A percentile compares a stretch with the other conserved stretches of the same genome.
Conservation (phyloP, 768 basidiomycete species). For the Mrakia hoshinonis region DNA sequence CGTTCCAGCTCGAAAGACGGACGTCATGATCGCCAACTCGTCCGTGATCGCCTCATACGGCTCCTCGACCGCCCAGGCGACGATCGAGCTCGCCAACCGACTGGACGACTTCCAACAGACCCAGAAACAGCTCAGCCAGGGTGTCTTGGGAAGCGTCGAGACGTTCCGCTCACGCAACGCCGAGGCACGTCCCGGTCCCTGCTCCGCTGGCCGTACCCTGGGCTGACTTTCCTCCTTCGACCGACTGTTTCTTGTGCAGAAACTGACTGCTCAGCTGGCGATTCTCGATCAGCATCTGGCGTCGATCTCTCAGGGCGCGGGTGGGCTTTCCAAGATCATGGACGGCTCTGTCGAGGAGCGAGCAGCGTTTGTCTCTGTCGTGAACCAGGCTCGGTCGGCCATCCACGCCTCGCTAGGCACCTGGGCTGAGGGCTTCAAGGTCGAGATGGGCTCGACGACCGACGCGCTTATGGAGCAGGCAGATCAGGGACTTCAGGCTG, state of each 20-base stretch:
- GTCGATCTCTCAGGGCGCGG: not conserved
- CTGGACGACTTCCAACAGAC: not conserved
- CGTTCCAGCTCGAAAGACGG: constrained; percentile 60
- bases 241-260: not conserved
- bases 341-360: constrained; percentile 5
- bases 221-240: not conserved
- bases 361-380: not conserved
- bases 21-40: constrained; percentile 56
- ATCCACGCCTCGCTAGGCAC: not conserved
- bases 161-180: not conserved
- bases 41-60: constrained; percentile 58
- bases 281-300: not conserved
- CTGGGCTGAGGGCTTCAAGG: not conserved
- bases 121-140: not conserved
- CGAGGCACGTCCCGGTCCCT: not conserved
- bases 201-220: not conserved
- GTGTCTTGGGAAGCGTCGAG: not conserved
- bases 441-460: not conserved
- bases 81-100: not conserved
- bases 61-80: constrained; percentile 33
- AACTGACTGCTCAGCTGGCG: not conserved
- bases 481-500: not conserved
- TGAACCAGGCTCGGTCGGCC: not conserved
- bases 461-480: not conserved
- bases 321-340: not conserved